phyloP scores from a whole-genome alignment of 1,284 basidiomycete genomes.

The Farysia itapuensis region DNA sequence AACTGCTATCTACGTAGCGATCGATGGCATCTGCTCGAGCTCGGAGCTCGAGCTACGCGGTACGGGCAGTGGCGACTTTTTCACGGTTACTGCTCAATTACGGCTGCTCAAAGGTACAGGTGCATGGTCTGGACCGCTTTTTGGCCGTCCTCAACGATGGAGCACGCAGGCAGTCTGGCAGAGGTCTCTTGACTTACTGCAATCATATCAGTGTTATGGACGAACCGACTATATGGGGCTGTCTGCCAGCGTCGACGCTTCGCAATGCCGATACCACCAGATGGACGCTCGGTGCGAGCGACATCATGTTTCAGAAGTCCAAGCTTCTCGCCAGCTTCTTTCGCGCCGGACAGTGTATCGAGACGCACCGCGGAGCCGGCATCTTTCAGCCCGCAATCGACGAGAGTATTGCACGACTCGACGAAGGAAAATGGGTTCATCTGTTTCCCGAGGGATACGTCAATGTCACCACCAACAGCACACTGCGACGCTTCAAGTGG shows the following conservation, averaged over 20 bases:
- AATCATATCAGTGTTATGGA: slow-evolving; percentile 58
- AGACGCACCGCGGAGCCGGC: slow-evolving; percentile 85
- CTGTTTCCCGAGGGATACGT: slow-evolving; percentile 92
- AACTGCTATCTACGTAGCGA: too few species aligned
- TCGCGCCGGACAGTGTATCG: slow-evolving; percentile 83
- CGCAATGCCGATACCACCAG: slow-evolving; percentile 65
- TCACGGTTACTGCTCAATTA: slow-evolving; percentile 34
- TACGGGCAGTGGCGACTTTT: slow-evolving; percentile 38
- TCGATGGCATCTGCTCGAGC: too few species aligned
- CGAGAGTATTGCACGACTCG: slow-evolving; percentile 74
- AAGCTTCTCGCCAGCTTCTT: slow-evolving; percentile 74
- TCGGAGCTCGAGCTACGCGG: slow-evolving; percentile 23
- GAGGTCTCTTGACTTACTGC: slow-evolving; percentile 52
- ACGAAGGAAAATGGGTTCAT: slow-evolving; percentile 87
- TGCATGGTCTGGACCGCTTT: slow-evolving; percentile 45
- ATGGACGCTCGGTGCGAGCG: slow-evolving; percentile 86
- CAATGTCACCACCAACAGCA: slow-evolving; percentile 67
- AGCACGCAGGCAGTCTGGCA: slow-evolving; percentile 16
- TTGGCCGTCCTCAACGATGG: slow-evolving; percentile 32
- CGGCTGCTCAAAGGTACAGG: slow-evolving; percentile 45
- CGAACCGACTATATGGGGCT: slow-evolving; percentile 52
- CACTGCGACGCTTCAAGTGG: slow-evolving; percentile 88
- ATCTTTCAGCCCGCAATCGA: slow-evolving; percentile 88
- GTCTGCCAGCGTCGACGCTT: slow-evolving; percentile 29
- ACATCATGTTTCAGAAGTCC: slow-evolving; percentile 89